A percentile compares a stretch with the other conserved stretches of the same genome.
Conservation (phyloP, 352 stramenopile species). For the Lagenidium giganteum region DNA sequence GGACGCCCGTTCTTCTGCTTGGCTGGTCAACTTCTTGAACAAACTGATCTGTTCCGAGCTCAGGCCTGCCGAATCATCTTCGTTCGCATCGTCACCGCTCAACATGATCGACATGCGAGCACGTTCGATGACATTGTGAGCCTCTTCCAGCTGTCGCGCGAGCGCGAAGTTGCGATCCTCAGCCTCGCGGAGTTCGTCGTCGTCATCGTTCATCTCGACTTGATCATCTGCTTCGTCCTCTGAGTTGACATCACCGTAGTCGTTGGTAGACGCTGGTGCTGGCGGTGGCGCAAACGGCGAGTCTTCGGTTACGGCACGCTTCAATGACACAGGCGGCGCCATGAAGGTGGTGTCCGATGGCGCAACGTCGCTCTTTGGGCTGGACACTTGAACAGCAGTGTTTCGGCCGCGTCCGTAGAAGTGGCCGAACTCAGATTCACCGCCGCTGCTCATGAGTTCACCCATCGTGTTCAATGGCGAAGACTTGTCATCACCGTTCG, state of each 20-base stretch:
- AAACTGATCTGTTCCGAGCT: slow-evolving; percentile 81
- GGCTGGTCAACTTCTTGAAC: slow-evolving; percentile 83
- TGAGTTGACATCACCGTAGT: slow-evolving; percentile 63
- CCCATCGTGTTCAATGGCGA: slow-evolving; percentile 32
- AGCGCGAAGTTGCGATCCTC: slow-evolving; percentile 78
- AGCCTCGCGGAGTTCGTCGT: slow-evolving; percentile 50
- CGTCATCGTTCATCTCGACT: slow-evolving; percentile 55
- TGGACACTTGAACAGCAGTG: slow-evolving; percentile 1
- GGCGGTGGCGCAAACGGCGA: slow-evolving; percentile 14
- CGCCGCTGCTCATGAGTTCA: slow-evolving; percentile 21
- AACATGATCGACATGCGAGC: slow-evolving; percentile 80
- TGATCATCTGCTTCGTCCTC: slow-evolving; percentile 69
- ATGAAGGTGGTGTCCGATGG: no score
- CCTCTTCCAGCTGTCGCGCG: slow-evolving; percentile 62
- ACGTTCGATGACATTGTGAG: slow-evolving; percentile 67
- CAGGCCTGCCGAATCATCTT: slow-evolving; percentile 48
- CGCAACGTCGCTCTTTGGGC: no score
- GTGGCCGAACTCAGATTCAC: slow-evolving; percentile 4
- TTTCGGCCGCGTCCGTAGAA: slow-evolving; percentile 10
- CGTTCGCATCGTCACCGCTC: slow-evolving; percentile 46
- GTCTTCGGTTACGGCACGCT: background rate
- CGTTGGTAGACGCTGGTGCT: slow-evolving; percentile 24
- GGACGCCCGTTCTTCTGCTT: slow-evolving; percentile 72
- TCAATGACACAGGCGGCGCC: background rate
- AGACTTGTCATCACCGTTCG: slow-evolving; percentile 24